These are phyloP conservation scores for Crassisporium funariophilum DNA, from an alignment of 768 basidiomycete genomes.

Conservation along the genomic window DNA sequence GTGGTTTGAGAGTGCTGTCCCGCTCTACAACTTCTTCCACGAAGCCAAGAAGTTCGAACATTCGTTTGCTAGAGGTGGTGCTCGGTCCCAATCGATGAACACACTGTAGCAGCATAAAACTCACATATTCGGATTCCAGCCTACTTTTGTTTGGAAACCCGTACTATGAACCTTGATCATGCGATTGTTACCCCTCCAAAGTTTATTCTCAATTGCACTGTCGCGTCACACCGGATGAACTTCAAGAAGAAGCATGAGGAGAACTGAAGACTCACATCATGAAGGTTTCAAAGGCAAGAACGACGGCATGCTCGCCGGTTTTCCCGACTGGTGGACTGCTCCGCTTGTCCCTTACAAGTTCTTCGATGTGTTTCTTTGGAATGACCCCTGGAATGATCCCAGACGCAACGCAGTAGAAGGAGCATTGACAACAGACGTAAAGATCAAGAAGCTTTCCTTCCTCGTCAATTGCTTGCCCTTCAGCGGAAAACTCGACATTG, in stretches of 20 bases:
- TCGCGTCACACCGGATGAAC: conserved; percentile 4
- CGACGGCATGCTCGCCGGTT: conserved; percentile 54
- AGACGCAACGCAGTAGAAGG: conserved; percentile 70
- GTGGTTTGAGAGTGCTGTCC: conserved; percentile 55
- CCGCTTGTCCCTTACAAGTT: conserved; percentile 62
- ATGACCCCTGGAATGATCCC: conserved; percentile 75
- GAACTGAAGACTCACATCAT: conserved; percentile 49
- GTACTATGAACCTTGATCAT: conserved; percentile 53
- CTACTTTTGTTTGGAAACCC: conserved; percentile 64
- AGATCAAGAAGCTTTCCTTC: conserved; percentile 69
- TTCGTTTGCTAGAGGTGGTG: conserved; percentile 36
- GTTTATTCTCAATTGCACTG: conserved; percentile 74
- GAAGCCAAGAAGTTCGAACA: conserved; percentile 49
- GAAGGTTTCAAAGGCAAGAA: conserved; percentile 65
- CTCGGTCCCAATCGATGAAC: conserved; percentile 2
- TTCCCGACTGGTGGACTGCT: conserved; percentile 59
- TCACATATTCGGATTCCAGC: conserved; percentile 64
- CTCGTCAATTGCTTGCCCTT: conserved; percentile 39
- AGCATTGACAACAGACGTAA: conserved; percentile 86
- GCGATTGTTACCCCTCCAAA: conserved; percentile 72
- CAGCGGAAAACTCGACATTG: conserved; percentile 33
- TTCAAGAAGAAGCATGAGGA: conserved; percentile 2
- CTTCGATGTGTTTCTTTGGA: conserved; percentile 60
- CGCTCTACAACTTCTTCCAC: conserved; percentile 35
- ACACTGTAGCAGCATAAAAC: conserved; percentile 23